Evolutionary conservation across 1,139 yeast genomes (phyloP).

Genomic region (Lodderomyces jiufengensis): DNA sequence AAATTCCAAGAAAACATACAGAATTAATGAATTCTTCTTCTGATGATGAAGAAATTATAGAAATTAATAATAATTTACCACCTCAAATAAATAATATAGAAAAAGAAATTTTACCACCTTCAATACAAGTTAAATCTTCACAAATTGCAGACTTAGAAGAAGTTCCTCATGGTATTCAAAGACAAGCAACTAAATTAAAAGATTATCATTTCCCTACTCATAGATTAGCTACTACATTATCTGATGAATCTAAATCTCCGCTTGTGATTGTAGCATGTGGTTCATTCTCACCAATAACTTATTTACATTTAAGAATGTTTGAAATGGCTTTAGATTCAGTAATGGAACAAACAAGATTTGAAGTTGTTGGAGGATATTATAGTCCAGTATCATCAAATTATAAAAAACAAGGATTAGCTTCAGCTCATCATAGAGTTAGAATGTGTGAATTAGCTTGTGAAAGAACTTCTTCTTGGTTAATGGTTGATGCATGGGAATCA

Average conservation of each 20-base stretch:
- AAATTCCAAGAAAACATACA: constrained; percentile 42
- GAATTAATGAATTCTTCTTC: constrained; percentile 34
- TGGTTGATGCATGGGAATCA: constrained; percentile 99
- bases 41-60: constrained; percentile 25
- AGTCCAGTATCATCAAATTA: constrained; percentile 97
- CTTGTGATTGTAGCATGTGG: constrained; percentile 96
- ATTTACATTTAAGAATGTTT: constrained; percentile 91
- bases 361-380: constrained; percentile 94
- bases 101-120: constrained; percentile 33
- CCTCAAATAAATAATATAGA: background rate
- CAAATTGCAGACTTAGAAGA: constrained; percentile 94
- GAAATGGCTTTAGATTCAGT: constrained; percentile 98
- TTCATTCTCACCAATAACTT: constrained; percentile 92
- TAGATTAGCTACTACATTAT: constrained; percentile 66
- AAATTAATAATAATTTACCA: background rate
- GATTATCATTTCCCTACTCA: constrained; percentile 83
- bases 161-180: constrained; percentile 87
- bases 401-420: constrained; percentile 89
- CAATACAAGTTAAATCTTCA: constrained; percentile 52
- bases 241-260: constrained; percentile 79
- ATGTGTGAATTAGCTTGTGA: constrained; percentile 99
- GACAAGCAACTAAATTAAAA: constrained; percentile 72
- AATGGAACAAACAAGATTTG: constrained; percentile 86
- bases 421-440: constrained; percentile 83
- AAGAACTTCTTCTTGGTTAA: constrained; percentile 92